These are phyloP conservation scores for Epichloe uncinata DNA, from an alignment of 2,329 filamentous ascomycete genomes.

Conservation along the genomic window DNA sequence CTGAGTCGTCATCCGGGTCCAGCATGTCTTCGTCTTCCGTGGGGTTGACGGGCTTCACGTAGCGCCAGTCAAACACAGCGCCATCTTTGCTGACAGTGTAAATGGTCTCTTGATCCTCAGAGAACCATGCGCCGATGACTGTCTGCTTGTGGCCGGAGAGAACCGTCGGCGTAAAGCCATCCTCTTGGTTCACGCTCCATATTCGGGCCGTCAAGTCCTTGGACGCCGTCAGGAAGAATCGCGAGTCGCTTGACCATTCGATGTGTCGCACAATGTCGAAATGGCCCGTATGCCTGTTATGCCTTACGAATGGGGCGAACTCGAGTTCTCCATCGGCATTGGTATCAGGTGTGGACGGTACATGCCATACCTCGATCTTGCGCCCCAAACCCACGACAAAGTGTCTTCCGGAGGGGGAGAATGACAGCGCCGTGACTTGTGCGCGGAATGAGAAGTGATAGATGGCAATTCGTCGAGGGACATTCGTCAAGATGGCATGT, in stretches of 20 bases:
- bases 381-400: slow-evolving; percentile 83
- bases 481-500: slow-evolving; percentile 82
- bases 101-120: slow-evolving; percentile 83
- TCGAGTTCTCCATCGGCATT: slow-evolving; percentile 72
- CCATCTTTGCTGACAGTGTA: slow-evolving; percentile 96
- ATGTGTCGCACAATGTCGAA: slow-evolving; percentile 78
- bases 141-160: slow-evolving; percentile 82
- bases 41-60: slow-evolving; percentile 47
- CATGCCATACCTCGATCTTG: slow-evolving; percentile 90
- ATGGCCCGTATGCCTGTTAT: slow-evolving; percentile 76
- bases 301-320: slow-evolving; percentile 86
- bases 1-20: slow-evolving; percentile 44
- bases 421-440: slow-evolving; percentile 70
- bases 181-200: slow-evolving; percentile 84
- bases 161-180: slow-evolving; percentile 80
- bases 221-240: slow-evolving; percentile 85
- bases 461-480: slow-evolving; percentile 70
- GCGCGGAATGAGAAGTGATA: slow-evolving; percentile 93
- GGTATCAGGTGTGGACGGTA: slow-evolving; percentile 75
- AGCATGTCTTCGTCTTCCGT: slow-evolving; percentile 47
- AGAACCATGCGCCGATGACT: slow-evolving; percentile 94
- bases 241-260: slow-evolving; percentile 90
- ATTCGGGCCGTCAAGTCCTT: slow-evolving; percentile 87
- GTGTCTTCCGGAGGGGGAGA: slow-evolving; percentile 80
- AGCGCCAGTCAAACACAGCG: slow-evolving; percentile 91